phyloP scores from a whole-genome alignment of 2,329 filamentous ascomycete species.

The Xylaria digitata region DNA sequence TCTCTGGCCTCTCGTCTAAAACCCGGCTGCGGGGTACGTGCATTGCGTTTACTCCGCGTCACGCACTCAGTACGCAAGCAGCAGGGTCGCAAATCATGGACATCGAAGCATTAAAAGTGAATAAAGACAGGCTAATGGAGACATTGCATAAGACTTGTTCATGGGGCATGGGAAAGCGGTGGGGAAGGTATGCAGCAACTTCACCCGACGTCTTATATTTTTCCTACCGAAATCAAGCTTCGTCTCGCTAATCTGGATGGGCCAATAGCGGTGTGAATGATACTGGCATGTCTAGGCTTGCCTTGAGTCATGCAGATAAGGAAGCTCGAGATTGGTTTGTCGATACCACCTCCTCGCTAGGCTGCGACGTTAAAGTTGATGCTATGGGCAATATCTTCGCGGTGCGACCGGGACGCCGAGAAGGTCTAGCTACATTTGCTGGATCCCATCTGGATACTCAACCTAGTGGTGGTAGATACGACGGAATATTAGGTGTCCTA shows the following conservation, averaged over 20 bases:
- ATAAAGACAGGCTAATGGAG: slow-evolving; percentile 69
- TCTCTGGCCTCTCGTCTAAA: slow-evolving; percentile 15
- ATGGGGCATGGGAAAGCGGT: slow-evolving; percentile 74
- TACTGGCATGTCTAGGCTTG: slow-evolving; percentile 80
- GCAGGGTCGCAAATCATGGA: slow-evolving; percentile 14
- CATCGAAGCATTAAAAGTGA: slow-evolving; percentile 60
- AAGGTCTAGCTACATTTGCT: slow-evolving; percentile 72
- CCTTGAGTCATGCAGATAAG: slow-evolving; percentile 78
- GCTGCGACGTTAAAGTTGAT: slow-evolving; percentile 76
- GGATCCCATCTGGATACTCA: slow-evolving; percentile 78
- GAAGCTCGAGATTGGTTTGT: slow-evolving; percentile 81
- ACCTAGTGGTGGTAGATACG: slow-evolving; percentile 74
- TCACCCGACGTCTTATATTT: slow-evolving; percentile 2
- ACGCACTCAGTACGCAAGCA: slow-evolving; percentile 29
- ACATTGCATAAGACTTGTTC: slow-evolving; percentile 74
- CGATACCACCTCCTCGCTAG: slow-evolving; percentile 68
- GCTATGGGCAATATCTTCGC: slow-evolving; percentile 86
- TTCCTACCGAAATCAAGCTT: neutral
- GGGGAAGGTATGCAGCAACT: slow-evolving; percentile 66
- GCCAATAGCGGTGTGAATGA: slow-evolving; percentile 63
- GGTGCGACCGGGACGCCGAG: slow-evolving; percentile 69
- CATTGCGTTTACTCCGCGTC: slow-evolving; percentile 4
- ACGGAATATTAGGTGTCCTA: slow-evolving; percentile 80
- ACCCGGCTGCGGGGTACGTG: slow-evolving; percentile 14
- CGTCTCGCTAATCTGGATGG: slow-evolving; percentile 22